Base-by-base conservation (phyloP, 306 rosid species). In the Gynostemma pentaphyllum region DNA sequence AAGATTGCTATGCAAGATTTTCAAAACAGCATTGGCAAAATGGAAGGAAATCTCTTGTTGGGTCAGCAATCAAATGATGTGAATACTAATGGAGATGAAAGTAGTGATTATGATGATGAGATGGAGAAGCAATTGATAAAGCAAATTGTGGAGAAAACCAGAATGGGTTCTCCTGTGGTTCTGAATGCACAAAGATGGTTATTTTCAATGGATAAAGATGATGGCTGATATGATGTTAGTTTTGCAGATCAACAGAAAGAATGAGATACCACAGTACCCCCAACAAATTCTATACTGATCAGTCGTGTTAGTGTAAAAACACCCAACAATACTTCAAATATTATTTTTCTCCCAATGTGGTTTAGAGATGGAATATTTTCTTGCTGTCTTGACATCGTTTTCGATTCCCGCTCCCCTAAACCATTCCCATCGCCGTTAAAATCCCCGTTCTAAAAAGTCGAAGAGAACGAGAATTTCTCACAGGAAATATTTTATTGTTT, bases 81-180 rank as follows among this genome's bases (percentile, higher is more conserved):
- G n/a, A 41, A 52, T 19, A 72, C 11, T n/a, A 40, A 50, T 30
- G 71, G 53, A 64, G 87, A 75, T 59, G 86, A 80, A 72, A 67
- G 22, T 45, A 52, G 81, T 75, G 87, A 68, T 68, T 77, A 68
- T 51, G 95, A 86, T 60, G 56, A 63, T 68, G 95, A 86, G 66
- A 55, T 72, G 79, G 87, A 89, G 77, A 82, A 70, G 61, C 83
- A 82, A n/a, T 69, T 86, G 74, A 89, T 89, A 70, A 77, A 62
- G 78, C 77, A 84, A 69, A 84, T 86, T 72, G 86, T 89, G 75
- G 97, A 86, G 73, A 82, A 83, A 70, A 79, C 83, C 75, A 86
- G 76, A 76, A 86, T 72, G 75, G 92, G 89, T 62, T 89, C 89
- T 62, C 83, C 85, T 21, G 83, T 79, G 23, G 76, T 84, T 24